Evolutionary conservation across 148 eudicot species (phyloP).

Genomic region (Fagopyrum homotropicum): DNA sequence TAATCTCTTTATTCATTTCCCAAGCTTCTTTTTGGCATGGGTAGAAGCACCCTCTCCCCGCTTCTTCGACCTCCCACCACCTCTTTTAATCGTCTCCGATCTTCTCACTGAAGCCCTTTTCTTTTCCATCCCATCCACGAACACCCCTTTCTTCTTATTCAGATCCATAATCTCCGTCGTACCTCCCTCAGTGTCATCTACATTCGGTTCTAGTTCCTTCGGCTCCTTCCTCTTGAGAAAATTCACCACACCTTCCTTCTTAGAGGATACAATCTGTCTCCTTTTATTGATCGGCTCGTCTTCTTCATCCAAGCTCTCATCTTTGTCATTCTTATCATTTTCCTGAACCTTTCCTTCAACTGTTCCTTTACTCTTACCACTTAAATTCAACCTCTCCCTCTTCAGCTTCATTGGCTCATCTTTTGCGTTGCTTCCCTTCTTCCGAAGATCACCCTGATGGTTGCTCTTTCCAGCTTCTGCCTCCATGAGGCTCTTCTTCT

Average conservation of each 20-base stretch:
- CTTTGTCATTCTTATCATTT: constrained; percentile 9
- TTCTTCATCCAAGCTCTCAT: not conserved
- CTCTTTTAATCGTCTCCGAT: too few relatives aligned
- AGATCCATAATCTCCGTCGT: not conserved
- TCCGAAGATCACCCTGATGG: constrained; percentile 11
- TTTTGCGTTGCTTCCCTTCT: not conserved
- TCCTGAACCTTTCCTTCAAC: not conserved
- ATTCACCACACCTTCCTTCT: constrained; percentile 32
- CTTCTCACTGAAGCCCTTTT: constrained; percentile 12
- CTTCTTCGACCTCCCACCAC: constrained; percentile 2
- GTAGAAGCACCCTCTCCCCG: not conserved
- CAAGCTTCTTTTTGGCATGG: not conserved
- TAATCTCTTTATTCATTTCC: not conserved
- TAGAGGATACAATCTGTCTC: not conserved
- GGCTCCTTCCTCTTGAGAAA: constrained; percentile 33
- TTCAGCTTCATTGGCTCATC: constrained; percentile 21
- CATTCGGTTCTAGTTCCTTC: not conserved
- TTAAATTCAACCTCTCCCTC: not conserved
- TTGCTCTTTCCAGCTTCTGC: not conserved
- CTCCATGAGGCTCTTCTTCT: constrained; percentile 11
- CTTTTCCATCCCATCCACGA: not conserved
- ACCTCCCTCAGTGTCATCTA: not conserved
- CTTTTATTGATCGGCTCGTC: not conserved
- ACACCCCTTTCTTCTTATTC: not conserved
- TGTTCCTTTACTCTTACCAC: constrained; percentile 18